Evolutionary conservation across 2,329 filamentous ascomycete genomes (phyloP).

Genomic region (Pseudogymnoascus destructans): DNA sequence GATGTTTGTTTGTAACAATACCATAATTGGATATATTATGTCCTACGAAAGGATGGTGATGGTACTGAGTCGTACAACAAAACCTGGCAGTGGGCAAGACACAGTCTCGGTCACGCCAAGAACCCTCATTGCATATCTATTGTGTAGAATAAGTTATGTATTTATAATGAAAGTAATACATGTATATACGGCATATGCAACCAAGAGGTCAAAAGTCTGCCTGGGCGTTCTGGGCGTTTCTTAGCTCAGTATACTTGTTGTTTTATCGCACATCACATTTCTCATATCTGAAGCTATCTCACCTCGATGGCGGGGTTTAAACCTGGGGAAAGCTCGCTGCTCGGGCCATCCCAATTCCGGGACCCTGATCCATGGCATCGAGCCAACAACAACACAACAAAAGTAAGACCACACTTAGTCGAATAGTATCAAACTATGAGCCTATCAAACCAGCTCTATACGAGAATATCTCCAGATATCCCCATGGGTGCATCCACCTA

Average conservation of each 20-base stretch:
- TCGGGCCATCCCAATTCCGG: not conserved
- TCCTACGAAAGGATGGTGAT: not conserved
- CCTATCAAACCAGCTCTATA: not conserved
- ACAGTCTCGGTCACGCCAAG: not conserved
- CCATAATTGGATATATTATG: not conserved
- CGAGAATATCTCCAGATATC: not conserved
- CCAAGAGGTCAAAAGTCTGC: not conserved
- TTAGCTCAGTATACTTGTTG: not conserved
- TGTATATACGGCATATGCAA: not conserved
- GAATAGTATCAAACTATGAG: not conserved
- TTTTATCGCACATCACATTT: not conserved
- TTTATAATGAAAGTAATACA: not conserved
- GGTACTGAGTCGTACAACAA: not conserved
- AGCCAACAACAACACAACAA: not conserved
- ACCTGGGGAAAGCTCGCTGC: conserved; percentile 1
- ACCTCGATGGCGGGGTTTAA: not conserved
- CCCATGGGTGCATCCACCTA: not conserved
- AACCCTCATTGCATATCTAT: not conserved
- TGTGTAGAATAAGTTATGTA: not conserved
- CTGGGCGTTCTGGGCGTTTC: not conserved
- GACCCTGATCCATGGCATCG: conserved; percentile 3
- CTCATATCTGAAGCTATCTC: conserved; percentile 3
- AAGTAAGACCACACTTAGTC: not conserved
- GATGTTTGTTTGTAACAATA: not conserved
- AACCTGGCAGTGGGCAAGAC: not conserved